Conservation (phyloP, 2,329 filamentous ascomycete species). For the Pseudogymnoascus pannorum region DNA sequence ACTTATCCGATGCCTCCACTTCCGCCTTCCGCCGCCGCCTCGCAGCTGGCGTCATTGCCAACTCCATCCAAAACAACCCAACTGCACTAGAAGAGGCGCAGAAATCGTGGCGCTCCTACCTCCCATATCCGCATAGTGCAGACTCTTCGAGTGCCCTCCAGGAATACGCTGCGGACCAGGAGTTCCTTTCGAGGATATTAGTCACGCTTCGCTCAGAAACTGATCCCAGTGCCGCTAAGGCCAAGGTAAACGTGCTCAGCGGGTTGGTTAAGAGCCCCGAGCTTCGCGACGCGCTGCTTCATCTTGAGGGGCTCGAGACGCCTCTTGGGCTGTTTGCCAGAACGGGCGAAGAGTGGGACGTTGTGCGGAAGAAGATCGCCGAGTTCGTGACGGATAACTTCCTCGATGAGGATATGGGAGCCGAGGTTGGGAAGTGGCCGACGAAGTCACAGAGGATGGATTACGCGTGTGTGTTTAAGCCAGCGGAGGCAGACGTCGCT, state of each 20-base stretch:
- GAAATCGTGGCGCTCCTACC: slow-evolving; percentile 36
- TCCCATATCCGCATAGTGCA: slow-evolving; percentile 22
- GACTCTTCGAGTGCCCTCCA: not conserved
- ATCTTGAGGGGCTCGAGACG: slow-evolving; percentile 44
- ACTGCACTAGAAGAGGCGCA: slow-evolving; percentile 48
- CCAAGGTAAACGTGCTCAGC: slow-evolving; percentile 42
- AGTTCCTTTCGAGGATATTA: not conserved
- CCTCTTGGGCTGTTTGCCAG: slow-evolving; percentile 46
- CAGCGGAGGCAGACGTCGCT: not conserved
- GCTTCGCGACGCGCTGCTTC: slow-evolving; percentile 50
- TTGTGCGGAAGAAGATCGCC: slow-evolving; percentile 46
- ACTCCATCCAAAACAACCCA: slow-evolving; percentile 58
- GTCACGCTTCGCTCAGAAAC: slow-evolving; percentile 16
- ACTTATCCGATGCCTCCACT: not conserved
- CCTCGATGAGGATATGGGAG: slow-evolving; percentile 58
- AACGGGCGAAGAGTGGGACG: slow-evolving; percentile 41
- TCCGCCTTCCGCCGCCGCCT: slow-evolving; percentile 32
- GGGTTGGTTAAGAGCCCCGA: slow-evolving; percentile 47
- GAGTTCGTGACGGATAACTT: slow-evolving; percentile 58
- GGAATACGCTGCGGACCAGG: slow-evolving; percentile 3
- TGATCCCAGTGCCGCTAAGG: slow-evolving; percentile 26
- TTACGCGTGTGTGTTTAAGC: slow-evolving; percentile 24
- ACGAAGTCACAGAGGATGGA: slow-evolving; percentile 25
- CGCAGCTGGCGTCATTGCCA: slow-evolving; percentile 51
- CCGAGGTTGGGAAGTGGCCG: slow-evolving; percentile 50